Evolutionary conservation across 495 filamentous ascomycete species (phyloP).

Genomic region (Penicillium angulare): DNA sequence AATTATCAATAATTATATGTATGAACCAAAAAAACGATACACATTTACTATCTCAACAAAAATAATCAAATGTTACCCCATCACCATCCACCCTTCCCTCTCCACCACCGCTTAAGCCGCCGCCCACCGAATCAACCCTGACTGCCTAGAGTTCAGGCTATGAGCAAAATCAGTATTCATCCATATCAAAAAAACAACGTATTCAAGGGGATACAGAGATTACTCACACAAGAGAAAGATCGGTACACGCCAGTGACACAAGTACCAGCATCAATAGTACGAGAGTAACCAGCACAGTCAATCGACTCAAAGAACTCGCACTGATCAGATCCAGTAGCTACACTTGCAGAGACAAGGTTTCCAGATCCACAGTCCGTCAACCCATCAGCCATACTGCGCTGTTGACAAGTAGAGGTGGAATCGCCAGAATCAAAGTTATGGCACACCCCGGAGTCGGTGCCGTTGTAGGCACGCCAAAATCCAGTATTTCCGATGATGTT

Average conservation of each 20-base stretch:
- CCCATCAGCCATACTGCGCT: neutral
- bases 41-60: too few species aligned
- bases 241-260: neutral
- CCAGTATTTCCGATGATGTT: neutral
- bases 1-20: too few species aligned
- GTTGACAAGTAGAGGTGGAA: neutral
- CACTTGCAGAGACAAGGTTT: neutral
- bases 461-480: neutral
- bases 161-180: too few species aligned
- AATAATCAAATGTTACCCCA: too few species aligned
- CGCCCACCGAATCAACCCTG: too few species aligned
- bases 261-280: neutral
- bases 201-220: too few species aligned
- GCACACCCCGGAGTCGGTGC: neutral
- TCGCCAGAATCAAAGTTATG: neutral
- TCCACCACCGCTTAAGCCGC: too few species aligned
- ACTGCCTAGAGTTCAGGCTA: neutral
- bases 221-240: neutral
- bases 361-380: neutral
- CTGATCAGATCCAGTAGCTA: neutral
- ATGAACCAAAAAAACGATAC: too few species aligned
- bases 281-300: neutral
- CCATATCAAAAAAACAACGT: too few species aligned
- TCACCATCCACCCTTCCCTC: too few species aligned
- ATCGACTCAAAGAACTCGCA: neutral